Evolutionary conservation across 2,329 filamentous ascomycete genomes (phyloP), one percentile per base, ranked within the genome.

Genomic region (Sarocladium brachiariae): DNA sequence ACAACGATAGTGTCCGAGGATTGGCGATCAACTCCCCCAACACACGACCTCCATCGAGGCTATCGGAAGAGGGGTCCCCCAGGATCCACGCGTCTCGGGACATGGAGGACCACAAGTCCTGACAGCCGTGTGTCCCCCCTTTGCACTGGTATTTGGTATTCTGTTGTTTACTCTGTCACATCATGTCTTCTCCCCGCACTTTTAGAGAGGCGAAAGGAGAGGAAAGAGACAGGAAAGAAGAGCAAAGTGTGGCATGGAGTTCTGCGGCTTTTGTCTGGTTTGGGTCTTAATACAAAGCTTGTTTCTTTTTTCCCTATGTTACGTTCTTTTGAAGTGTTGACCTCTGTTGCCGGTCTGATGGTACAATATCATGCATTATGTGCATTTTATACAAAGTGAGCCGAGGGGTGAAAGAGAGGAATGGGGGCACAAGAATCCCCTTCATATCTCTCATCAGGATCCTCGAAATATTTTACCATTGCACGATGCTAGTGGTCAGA

Each of bases 241-340:
- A 70, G 65, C 64, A 68, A 66, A 67, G 43, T 70, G 66, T 65
- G 70, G 70, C 70, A 63, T 61, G 71, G 71, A 74, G 71, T 74
- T 74, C 52, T 56, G 65, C 66, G 69, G 65, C 57, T 64, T n/a
- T 71, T 67, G 59, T 64, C 27, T 33, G 24, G 19, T 65, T 63
- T 60, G 59, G 33, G 43, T 38, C 35, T 43, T 47, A 47, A 47
- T 47, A 47, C 27, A 30, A n/a, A 33, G 6, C 25, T 47, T 47
- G 13, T 45, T 27, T 27, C 23, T 30, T n/a, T 47, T 10, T 47
- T 33, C 25, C n/a, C 35, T 50, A 23, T 52, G 46, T 10, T 50
- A n/a, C n/a, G n/a, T 34, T 27, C n/a, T 41, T 21, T 13, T 31
- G 16, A 24, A 19, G 13, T 47, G n/a, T n/a, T n/a, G n/a, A n/a